Conservation (phyloP, 1,284 basidiomycete genomes). For the Ganoderma sinense region DNA sequence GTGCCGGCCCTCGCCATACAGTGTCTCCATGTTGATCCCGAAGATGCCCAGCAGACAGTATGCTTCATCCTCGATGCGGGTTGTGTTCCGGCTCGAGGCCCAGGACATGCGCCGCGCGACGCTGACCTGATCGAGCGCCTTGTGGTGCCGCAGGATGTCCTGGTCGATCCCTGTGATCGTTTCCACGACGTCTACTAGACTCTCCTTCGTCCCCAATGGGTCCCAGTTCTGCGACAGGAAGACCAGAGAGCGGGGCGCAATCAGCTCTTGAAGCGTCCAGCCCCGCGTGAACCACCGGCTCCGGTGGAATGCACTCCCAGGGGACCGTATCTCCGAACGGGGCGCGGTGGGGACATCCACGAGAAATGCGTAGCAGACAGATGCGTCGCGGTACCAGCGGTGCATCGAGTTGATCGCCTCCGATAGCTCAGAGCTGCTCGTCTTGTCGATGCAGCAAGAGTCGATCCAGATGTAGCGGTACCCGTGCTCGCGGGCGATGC, state of each 20-base stretch:
- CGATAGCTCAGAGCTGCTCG: neutral
- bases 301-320: neutral
- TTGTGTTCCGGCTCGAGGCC: neutral
- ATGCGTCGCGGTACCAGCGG: neutral
- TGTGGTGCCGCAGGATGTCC: neutral
- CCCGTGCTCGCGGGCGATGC: slow-evolving; percentile 1
- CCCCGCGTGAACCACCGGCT: neutral
- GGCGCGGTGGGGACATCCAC: neutral
- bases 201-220: slow-evolving; percentile 6
- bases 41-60: slow-evolving; percentile 13
- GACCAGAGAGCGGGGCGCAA: neutral
- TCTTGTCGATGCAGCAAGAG: neutral
- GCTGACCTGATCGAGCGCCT: neutral
- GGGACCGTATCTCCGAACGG: neutral
- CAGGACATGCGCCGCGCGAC: slow-evolving; percentile 15
- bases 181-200: neutral
- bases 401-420: neutral
- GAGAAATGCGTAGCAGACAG: neutral
- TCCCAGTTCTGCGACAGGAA: slow-evolving; percentile 7
- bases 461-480: neutral
- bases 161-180: slow-evolving; percentile 7
- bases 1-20: slow-evolving; percentile 8
- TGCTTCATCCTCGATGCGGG: slow-evolving; percentile 8
- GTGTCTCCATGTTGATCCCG: slow-evolving; percentile 6
- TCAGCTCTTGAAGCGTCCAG: neutral